Evolutionary conservation across 352 stramenopile genomes (phyloP), one percentile per base, ranked within the genome.

Genomic region (Blastocystis sp.): DNA sequence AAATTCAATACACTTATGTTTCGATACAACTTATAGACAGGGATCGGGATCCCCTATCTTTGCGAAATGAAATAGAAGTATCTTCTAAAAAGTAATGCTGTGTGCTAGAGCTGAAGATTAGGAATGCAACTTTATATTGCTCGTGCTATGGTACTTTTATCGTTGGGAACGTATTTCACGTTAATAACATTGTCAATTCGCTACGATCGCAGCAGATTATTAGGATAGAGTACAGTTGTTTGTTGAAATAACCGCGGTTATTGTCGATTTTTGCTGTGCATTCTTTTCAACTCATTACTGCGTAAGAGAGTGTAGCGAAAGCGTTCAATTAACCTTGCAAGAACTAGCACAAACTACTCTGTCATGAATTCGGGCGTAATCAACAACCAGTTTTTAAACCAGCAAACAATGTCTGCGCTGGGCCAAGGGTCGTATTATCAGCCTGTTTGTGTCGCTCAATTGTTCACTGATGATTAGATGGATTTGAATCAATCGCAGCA

Each of bases 291-390:
- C 20, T 13, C 20, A 59, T n/a, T n/a, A n/a, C 50, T 59, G 11
- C 50, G 1, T 59, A n/a, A n/a, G 50, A n/a, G 20, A 59, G 50
- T 59, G 20, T 59, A n/a, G 20, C 20, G 13, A n/a, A n/a, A 13
- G 1, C 13, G 13, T 59, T 59, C 11, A n/a, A 2, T 59, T 59
- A 59, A n/a, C 50, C 11, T n/a, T 59, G 2, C 20, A 59, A n/a
- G 13, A 59, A n/a, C 50, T 13, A 59, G 13, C 3, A n/a, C 11
- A 1, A 59, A n/a, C 20, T n/a, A 59, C 61, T 70, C 61, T 70
- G 64, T 8, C 20, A 80, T 80, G 70, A 80, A 80, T 62, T 66
- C 70, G 8, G 47, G 47, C 15, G 47, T 80, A 11, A n/a, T 80
- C 7, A 6, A 23, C 3, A 80, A 80, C 39, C 70, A 80, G 70